phyloP scores from a whole-genome alignment of 2,329 filamentous ascomycete species.

The Exophiala viscosa region DNA sequence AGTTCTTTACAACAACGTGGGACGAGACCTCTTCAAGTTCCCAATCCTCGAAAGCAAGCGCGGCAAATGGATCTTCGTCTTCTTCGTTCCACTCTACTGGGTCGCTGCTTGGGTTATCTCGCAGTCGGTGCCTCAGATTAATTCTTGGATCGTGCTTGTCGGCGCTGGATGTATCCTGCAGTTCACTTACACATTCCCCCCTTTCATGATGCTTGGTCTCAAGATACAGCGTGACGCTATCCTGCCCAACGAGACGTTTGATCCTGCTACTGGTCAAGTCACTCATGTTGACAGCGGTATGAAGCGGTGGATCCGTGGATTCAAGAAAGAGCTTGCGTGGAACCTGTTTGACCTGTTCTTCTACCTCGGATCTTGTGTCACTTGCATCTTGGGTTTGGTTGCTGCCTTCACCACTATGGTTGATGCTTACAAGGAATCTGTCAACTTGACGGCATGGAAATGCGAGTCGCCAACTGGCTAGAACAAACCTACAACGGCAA shows the following conservation, averaged over 20 bases:
- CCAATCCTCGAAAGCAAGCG: constrained; percentile 14
- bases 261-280: constrained; percentile 27
- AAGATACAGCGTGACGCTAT: constrained; percentile 32
- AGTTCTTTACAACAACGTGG: constrained; percentile 23
- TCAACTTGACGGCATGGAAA: constrained; percentile 18
- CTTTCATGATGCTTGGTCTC: constrained; percentile 31
- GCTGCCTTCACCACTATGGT: constrained; percentile 30
- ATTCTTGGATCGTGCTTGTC: constrained; percentile 38
- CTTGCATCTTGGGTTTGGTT: constrained; percentile 29
- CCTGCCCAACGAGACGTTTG: constrained; percentile 25
- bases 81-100: constrained; percentile 43
- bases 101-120: constrained; percentile 42
- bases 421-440: constrained; percentile 27
- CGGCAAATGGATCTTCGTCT: constrained; percentile 23
- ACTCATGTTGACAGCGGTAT: constrained; percentile 12
- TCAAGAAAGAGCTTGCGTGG: constrained; percentile 29
- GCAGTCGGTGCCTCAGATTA: constrained; percentile 44
- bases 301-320: constrained; percentile 27
- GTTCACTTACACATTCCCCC: constrained; percentile 47
- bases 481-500: not conserved
- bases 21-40: constrained; percentile 19
- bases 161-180: constrained; percentile 45
- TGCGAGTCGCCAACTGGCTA: constrained; percentile 20
- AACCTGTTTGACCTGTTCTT: constrained; percentile 31
- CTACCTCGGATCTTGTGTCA: constrained; percentile 28